Base-by-base conservation (phyloP, 805 yeast species). In the Tetrapisispora iriomotensis region DNA sequence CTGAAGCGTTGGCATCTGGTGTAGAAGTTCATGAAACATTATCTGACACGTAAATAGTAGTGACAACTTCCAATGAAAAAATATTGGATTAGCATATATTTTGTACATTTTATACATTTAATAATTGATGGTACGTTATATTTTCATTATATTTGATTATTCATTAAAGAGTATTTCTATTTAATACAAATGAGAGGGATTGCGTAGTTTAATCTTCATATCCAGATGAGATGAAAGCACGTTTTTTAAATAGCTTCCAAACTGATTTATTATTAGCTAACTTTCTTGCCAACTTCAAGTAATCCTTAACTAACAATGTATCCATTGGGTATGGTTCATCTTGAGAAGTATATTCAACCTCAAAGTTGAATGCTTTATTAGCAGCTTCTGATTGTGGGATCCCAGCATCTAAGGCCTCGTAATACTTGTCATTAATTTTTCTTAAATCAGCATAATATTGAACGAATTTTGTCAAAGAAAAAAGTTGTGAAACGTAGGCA, bases 391-490 rank as follows among this genome's bases (percentile, higher is more conserved):
- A 79, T 1, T 82, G 73, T 3, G 71, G 57, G 43, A 77, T 76
- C 43, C 83, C 87, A 13, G 74, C 58, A 42, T 72, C 71, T 3
- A 60, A 62, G 41, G 76, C 74, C 26, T 64, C 52, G 45, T 71
- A 64, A 29, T 60, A 63, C 0, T 62, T 54, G 4, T 56, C 44
- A 44, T 77, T 75, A 33, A 76, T 66, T 9, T 59, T 45, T 20
- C 65, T 58, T 44, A 85, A 65, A 56, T 85, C 84, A n/a, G 78
- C 70, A 56, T 65, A 85, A 55, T 79, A 84, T 54, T 83, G 94
- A 1, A 76, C 76, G 59, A 79, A 86, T 43, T 75, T 65, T 29
- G 72, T 70, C 0, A 95, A 95, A 0, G 90, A 68, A 47, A 82
- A 82, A 24, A 76, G 54, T 62, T 84, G 94, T 2, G 78, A 73